Conservation (phyloP, 139 green algal species). For the Auxenochlorella pyrenoidosa region DNA sequence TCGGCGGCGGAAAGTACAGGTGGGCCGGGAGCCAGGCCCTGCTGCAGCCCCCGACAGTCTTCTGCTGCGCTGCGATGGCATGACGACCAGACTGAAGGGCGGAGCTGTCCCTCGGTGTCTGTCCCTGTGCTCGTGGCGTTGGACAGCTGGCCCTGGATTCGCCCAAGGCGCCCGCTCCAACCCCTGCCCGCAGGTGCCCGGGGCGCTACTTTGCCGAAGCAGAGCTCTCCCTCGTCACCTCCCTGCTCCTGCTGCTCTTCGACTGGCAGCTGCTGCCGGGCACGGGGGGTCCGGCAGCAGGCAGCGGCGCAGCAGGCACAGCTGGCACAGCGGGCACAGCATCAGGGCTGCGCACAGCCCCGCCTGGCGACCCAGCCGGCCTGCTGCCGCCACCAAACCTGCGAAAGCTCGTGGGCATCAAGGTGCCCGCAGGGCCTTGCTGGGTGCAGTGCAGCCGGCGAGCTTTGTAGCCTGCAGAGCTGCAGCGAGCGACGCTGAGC, state of each 20-base stretch:
- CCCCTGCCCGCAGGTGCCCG: slow-evolving; percentile 64
- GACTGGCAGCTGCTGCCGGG: slow-evolving; percentile 32
- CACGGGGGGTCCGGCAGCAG: background rate
- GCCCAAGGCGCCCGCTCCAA: too few relatives aligned
- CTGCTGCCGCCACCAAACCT: slow-evolving; percentile 37
- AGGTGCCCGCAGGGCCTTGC: slow-evolving; percentile 38
- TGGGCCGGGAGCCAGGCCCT: slow-evolving; percentile 39
- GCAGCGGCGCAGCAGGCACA: background rate
- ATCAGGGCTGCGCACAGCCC: background rate
- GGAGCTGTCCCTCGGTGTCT: too few relatives aligned
- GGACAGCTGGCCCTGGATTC: too few relatives aligned
- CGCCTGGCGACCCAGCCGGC: slow-evolving; percentile 21
- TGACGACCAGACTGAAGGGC: too few relatives aligned
- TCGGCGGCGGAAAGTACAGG: slow-evolving; percentile 65
- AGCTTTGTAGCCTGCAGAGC: background rate
- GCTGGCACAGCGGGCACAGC: background rate
- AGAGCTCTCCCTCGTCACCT: slow-evolving; percentile 69
- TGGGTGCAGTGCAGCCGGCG: slow-evolving; percentile 30
- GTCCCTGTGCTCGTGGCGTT: too few relatives aligned
- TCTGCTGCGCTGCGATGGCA: too few relatives aligned
- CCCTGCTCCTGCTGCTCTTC: slow-evolving; percentile 58
- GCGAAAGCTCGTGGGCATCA: slow-evolving; percentile 42
- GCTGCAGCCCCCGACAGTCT: too few relatives aligned
- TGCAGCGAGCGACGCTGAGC: too few relatives aligned
- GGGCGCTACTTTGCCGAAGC: slow-evolving; percentile 80